Conservation (phyloP, 106 monocot genomes). For the Posidonia australis region DNA sequence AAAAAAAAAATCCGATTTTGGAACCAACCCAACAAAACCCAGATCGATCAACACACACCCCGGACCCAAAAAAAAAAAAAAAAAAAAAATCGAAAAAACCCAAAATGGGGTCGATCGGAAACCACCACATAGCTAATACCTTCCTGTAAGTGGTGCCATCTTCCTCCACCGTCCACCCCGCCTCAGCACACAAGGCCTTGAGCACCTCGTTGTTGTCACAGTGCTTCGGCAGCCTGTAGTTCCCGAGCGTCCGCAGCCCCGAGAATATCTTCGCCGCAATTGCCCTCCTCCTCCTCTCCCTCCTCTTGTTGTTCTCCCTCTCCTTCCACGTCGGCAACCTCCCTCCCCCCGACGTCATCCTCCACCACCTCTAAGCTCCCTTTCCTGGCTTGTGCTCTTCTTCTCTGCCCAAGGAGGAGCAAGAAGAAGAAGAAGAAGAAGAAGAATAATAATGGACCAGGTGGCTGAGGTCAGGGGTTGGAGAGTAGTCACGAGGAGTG, state of each 20-base stretch:
- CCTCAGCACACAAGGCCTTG: conserved; percentile 9
- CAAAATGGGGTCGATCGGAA: neutral
- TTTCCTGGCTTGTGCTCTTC: neutral
- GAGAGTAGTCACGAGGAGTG: conserved; percentile 1
- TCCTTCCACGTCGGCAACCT: conserved; percentile 16
- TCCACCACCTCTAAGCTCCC: neutral
- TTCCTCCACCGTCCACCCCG: conserved; percentile 8
- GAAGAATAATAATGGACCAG: too few relatives aligned
- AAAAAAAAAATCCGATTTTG: neutral
- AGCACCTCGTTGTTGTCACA: conserved; percentile 16
- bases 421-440: neutral
- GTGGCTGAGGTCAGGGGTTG: neutral
- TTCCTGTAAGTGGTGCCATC: conserved; percentile 11
- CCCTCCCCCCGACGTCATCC: conserved; percentile 12
- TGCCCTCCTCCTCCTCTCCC: conserved; percentile 18
- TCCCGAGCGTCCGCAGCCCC: conserved; percentile 6
- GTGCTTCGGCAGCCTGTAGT: conserved; percentile 10
- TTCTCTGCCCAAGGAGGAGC: neutral
- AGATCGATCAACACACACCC: neutral
- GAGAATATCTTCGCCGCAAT: conserved; percentile 13
- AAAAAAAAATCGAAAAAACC: too few relatives aligned
- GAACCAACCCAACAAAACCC: neutral
- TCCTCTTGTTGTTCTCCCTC: conserved; percentile 16
- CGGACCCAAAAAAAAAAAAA: neutral
- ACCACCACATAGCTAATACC: neutral